phyloP scores from a whole-genome alignment of 2,329 filamentous ascomycete species.

The Epichloe aotearoae region DNA sequence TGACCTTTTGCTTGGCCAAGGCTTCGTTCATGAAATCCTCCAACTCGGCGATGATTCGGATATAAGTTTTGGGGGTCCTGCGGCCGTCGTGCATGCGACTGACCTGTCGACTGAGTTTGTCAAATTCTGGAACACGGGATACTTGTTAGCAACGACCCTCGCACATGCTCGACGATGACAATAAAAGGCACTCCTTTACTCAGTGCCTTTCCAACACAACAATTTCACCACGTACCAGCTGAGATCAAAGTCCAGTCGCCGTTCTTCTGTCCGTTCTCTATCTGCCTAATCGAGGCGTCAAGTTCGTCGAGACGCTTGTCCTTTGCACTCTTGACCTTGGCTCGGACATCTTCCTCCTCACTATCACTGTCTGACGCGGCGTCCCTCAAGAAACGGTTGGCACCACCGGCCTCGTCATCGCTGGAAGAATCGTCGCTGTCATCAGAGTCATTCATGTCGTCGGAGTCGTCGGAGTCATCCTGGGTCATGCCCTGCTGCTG shows the following conservation, averaged over 20 bases:
- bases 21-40: slow-evolving; percentile 93
- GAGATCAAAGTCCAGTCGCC: slow-evolving; percentile 94
- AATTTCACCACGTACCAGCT: slow-evolving; percentile 46
- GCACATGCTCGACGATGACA: background rate
- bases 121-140: slow-evolving; percentile 53
- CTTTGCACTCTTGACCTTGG: slow-evolving; percentile 91
- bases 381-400: slow-evolving; percentile 71
- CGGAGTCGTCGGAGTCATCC: slow-evolving; percentile 22
- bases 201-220: background rate
- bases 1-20: slow-evolving; percentile 88
- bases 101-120: slow-evolving; percentile 83
- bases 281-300: slow-evolving; percentile 75
- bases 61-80: slow-evolving; percentile 78
- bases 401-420: slow-evolving; percentile 57
- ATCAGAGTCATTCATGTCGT: slow-evolving; percentile 33
- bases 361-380: slow-evolving; percentile 64
- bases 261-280: slow-evolving; percentile 96
- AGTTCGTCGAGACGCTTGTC: slow-evolving; percentile 94
- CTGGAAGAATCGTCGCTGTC: slow-evolving; percentile 44
- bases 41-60: slow-evolving; percentile 84
- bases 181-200: background rate
- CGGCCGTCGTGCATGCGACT: slow-evolving; percentile 63
- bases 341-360: slow-evolving; percentile 74
- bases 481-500: slow-evolving; percentile 27
- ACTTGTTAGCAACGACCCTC: slow-evolving; percentile 6